These are phyloP conservation scores for Limnanthes douglasii DNA, from an alignment of 345 rosid species.

Conservation along the genomic window DNA sequence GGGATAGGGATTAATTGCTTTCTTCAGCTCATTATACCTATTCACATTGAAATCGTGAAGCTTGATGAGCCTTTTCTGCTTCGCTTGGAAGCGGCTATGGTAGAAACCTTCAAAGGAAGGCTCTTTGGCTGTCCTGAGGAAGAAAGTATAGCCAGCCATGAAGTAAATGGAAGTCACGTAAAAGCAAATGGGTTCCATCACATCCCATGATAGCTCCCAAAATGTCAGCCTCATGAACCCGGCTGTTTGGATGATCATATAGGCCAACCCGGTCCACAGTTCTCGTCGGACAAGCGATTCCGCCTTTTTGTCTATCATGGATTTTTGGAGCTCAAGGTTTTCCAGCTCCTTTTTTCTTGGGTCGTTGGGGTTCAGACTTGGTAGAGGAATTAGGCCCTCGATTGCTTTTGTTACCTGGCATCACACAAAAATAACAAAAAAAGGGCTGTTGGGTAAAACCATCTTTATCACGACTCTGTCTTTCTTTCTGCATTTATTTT, in stretches of 20 bases:
- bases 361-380: slow-evolving; percentile 23
- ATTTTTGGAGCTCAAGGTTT: slow-evolving; percentile 40
- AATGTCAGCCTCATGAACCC: slow-evolving; percentile 95
- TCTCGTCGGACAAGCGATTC: slow-evolving; percentile 42
- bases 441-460: slow-evolving; percentile 17
- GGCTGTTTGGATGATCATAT: slow-evolving; percentile 55
- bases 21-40: slow-evolving; percentile 48
- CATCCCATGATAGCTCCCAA: slow-evolving; percentile 99
- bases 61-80: slow-evolving; percentile 44
- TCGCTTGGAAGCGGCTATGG: slow-evolving; percentile 48
- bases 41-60: slow-evolving; percentile 28
- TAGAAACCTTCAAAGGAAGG: slow-evolving; percentile 89
- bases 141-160: slow-evolving; percentile 66
- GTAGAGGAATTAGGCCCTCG: slow-evolving; percentile 49
- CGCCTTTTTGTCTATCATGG: slow-evolving; percentile 37
- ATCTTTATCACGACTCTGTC: no score
- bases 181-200: slow-evolving; percentile 98
- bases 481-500: no score
- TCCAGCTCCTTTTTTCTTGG: slow-evolving; percentile 52
- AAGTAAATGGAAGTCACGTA: slow-evolving; percentile 50
- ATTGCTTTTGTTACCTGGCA: slow-evolving; percentile 63
- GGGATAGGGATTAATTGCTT: slow-evolving; percentile 18
- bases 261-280: slow-evolving; percentile 63
- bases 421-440: slow-evolving; percentile 8
- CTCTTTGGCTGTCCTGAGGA: slow-evolving; percentile 70